phyloP scores from a whole-genome alignment of 2,329 filamentous ascomycete genomes.

The Fusarium acutatum region DNA sequence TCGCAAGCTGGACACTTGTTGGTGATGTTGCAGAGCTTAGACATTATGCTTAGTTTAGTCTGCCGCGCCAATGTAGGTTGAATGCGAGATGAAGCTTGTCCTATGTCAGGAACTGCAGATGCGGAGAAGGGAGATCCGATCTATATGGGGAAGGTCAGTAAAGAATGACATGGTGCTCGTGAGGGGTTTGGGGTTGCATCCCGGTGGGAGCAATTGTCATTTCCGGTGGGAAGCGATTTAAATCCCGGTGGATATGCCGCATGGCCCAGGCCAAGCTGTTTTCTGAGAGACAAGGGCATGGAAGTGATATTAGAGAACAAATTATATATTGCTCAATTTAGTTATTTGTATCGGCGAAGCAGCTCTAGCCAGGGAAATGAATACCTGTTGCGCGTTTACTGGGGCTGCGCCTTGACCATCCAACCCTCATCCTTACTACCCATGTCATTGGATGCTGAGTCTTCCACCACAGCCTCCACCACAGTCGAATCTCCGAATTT shows the following conservation, averaged over 20 bases:
- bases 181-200: neutral
- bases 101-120: neutral
- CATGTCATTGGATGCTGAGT: neutral
- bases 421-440: neutral
- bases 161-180: fast-evolving
- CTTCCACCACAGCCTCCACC: neutral
- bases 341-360: fast-evolving
- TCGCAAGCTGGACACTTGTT: neutral
- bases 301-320: neutral
- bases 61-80: neutral
- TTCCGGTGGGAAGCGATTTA: neutral
- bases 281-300: neutral
- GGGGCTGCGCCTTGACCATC: neutral
- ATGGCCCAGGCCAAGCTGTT: neutral
- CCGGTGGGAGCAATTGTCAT: neutral
- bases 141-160: neutral
- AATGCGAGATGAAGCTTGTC: neutral
- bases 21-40: neutral
- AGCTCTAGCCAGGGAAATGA: neutral
- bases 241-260: neutral
- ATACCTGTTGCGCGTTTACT: neutral
- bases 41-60: neutral
- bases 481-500: neutral
- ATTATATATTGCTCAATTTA: fast-evolving
- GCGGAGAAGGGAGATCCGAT: neutral